Evolutionary conservation across 805 yeast genomes (phyloP).

Genomic region (Brettanomyces naardenensis): DNA sequence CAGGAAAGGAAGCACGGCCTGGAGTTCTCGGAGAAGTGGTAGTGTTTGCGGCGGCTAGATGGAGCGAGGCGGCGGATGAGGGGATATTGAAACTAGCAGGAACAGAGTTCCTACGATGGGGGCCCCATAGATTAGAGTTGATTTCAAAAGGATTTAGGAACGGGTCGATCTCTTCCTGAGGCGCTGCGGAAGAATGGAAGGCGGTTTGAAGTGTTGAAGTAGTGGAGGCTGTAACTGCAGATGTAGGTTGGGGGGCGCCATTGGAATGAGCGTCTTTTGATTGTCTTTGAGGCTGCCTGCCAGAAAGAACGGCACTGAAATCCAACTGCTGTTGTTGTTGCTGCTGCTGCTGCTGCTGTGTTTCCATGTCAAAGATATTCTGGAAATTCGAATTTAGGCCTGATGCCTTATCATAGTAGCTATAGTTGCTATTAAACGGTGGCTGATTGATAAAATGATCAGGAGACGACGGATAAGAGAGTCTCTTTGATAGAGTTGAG

Average conservation of each 20-base stretch:
- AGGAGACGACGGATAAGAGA: too few relatives aligned
- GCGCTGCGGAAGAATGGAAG: too few relatives aligned
- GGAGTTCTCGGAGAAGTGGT: constrained; percentile 1
- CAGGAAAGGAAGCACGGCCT: background rate
- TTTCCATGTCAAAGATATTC: too few relatives aligned
- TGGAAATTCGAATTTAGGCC: too few relatives aligned
- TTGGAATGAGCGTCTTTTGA: too few relatives aligned
- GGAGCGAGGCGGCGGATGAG: background rate
- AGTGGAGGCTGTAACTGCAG: background rate
- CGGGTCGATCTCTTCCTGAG: constrained; percentile 2
- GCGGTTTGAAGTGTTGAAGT: background rate
- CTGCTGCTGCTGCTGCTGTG: background rate
- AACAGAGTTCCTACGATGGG: background rate
- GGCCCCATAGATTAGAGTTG: constrained; percentile 17
- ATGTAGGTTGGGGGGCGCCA: too few relatives aligned
- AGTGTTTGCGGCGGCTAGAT: background rate
- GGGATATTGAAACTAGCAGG: background rate
- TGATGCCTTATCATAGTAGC: too few relatives aligned
- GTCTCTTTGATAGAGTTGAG: too few relatives aligned
- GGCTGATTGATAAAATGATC: too few relatives aligned
- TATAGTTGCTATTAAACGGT: too few relatives aligned
- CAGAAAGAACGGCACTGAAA: too few relatives aligned
- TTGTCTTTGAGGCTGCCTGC: too few relatives aligned
- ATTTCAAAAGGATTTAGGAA: constrained; percentile 20
- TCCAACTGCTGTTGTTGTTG: background rate